Evolutionary conservation across 2,329 filamentous ascomycete genomes (phyloP), one percentile per base, ranked within the genome.

Genomic region (Stachybotrys elegans): DNA sequence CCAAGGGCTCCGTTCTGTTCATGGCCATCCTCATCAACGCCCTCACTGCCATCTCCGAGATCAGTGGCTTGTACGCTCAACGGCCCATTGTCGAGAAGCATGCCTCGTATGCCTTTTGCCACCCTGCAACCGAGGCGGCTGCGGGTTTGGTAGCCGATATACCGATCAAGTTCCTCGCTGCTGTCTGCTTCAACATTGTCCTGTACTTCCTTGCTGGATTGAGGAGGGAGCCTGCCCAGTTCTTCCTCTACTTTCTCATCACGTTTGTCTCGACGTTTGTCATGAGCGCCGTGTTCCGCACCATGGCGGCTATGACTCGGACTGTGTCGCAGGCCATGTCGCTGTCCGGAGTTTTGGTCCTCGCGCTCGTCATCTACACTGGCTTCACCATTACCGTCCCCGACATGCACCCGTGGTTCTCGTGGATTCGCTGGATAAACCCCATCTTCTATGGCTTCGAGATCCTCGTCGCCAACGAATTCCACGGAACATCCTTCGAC

Each of bases 201-300:
- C 57, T 82, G 3, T 83, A 83, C 59, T 83, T 82, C 52, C 57
- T 83, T 54, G 59, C 72, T 1, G 70, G 69, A 1, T 62, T 81
- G 3, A 61, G 70, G 2, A 73, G 84, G 22, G 76, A 79, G 41
- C 70, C 86, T 0, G 79, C 75, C 1, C 69, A 79, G 1, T 93
- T 91, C 70, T 93, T 93, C 66, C 72, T 88, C 49, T 93, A 84
- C 68, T 75, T 86, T 49, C 67, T 93, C 16, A 74, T 90, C 51
- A 82, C 78, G 0, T 87, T 86, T 58, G 64, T 81, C 14, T 72
- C 77, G 1, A 88, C 81, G 0, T 72, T 92, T 51, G 75, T 81
- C 51, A 90, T 91, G 83, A 84, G 78, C 29, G 86, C 84, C 63
- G 70, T 89, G 32, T 92, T 92, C 69, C 74, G 86, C 21, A 86